Percentiles rank a stretch among this genome's conserved stretches.
phyloP scores from a whole-genome alignment of 495 filamentous ascomycete species.

The Pyrenula aspistea region DNA sequence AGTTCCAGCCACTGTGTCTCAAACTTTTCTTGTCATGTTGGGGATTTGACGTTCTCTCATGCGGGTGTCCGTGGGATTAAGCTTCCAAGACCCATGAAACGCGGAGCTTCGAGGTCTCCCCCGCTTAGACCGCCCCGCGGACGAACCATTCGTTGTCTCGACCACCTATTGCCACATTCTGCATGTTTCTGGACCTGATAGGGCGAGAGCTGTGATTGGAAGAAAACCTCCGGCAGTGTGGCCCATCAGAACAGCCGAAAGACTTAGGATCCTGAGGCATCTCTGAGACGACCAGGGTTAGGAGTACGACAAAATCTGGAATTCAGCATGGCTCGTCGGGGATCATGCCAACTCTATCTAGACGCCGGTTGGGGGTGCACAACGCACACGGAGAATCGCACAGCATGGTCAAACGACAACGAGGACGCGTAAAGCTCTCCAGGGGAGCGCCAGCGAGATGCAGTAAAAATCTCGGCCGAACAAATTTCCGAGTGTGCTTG shows the following conservation, averaged over 20 bases:
- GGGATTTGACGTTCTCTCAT: background rate
- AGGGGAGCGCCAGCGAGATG: no score
- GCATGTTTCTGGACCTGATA: background rate
- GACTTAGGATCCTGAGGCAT: background rate
- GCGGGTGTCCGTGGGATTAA: background rate
- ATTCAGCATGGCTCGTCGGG: no score
- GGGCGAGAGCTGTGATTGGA: background rate
- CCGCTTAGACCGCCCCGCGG: background rate
- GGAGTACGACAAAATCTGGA: background rate
- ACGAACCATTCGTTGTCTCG: background rate
- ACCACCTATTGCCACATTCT: background rate
- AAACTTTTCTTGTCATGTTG: background rate
- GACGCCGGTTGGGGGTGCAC: no score
- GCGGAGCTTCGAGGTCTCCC: background rate
- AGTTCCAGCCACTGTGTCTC: background rate
- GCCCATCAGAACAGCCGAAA: background rate
- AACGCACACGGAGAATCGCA: no score
- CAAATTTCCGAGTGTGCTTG: no score
- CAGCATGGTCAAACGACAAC: no score
- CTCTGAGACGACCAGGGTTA: background rate
- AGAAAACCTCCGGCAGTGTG: background rate
- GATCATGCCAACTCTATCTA: no score
- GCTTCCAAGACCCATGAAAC: background rate
- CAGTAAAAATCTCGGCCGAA: no score
- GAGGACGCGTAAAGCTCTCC: no score